A percentile compares a stretch with the other conserved stretches of the same genome.
Evolutionary conservation across 2,329 filamentous ascomycete species (phyloP).

Genomic region (Thielaviopsis euricoi): DNA sequence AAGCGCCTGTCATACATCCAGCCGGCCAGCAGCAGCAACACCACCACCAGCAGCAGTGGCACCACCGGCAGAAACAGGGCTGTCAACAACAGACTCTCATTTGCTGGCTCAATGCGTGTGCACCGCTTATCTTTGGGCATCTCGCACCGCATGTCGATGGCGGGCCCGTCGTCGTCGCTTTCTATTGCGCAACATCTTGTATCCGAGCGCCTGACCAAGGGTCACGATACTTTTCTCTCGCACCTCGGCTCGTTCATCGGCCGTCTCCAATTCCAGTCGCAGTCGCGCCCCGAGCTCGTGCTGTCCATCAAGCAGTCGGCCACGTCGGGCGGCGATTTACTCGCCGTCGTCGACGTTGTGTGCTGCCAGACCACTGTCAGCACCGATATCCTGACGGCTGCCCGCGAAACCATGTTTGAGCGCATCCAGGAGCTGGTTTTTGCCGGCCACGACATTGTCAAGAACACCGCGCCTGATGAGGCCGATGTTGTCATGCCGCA

Average conservation of each 20-base stretch:
- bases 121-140: conserved; percentile 36
- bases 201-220: conserved; percentile 62
- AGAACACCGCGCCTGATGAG: conserved; percentile 47
- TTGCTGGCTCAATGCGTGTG: conserved; percentile 21
- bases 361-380: conserved; percentile 59
- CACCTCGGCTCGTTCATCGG: conserved; percentile 89
- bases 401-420: conserved; percentile 62
- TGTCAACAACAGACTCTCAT: conserved; percentile 21
- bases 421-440: conserved; percentile 66
- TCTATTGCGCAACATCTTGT: conserved; percentile 56
- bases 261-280: conserved; percentile 74
- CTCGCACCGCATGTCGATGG: conserved; percentile 63
- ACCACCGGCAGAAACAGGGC: conserved; percentile 11
- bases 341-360: conserved; percentile 67
- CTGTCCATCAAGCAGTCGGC: conserved; percentile 72
- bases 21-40: conserved; percentile 15
- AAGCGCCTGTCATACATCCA: conserved; percentile 32
- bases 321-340: conserved; percentile 60
- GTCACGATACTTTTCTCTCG: conserved; percentile 78
- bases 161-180: conserved; percentile 41
- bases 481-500: conserved; percentile 69
- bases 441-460: conserved; percentile 65
- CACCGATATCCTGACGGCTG: conserved; percentile 47
- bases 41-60: conserved; percentile 5
- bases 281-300: conserved; percentile 70